Evolutionary conservation across 441 rosid species (phyloP).

Genomic region (Croton laevigatus): DNA sequence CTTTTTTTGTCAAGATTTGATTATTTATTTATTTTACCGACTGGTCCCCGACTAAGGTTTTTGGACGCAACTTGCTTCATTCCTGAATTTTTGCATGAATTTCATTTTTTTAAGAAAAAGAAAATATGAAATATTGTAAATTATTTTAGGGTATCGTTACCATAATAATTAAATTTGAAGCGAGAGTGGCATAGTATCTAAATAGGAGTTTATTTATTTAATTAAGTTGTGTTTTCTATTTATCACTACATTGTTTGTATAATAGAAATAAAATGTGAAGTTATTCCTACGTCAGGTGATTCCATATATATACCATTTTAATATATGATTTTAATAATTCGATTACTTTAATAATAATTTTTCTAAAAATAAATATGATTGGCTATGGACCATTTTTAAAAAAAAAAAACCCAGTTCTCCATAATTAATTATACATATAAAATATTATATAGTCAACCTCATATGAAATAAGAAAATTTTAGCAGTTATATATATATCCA

Average conservation of each 20-base stretch:
- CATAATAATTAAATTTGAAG: no score
- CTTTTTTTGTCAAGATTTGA: constrained; percentile 7
- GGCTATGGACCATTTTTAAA: background rate
- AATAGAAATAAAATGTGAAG: background rate
- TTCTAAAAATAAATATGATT: background rate
- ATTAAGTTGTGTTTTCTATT: no score
- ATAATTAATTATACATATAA: no score
- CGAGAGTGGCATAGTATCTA: no score
- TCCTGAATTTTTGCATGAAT: constrained; percentile 11
- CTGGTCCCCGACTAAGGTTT: background rate
- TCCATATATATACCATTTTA: background rate
- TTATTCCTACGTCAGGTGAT: constrained; percentile 14
- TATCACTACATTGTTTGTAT: background rate
- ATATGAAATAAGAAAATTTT: background rate
- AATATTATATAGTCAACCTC: constrained; percentile 2
- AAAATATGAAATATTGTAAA: no score
- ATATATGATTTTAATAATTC: no score
- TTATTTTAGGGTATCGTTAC: no score
- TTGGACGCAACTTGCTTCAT: constrained; percentile 2
- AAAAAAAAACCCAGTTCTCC: no score
- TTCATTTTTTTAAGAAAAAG: background rate
- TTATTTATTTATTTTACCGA: constrained; percentile 6
- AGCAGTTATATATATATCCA: background rate
- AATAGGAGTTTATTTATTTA: no score
- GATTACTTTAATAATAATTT: no score